phyloP scores from a whole-genome alignment of 257 asterid genomes.

The Scutellaria barbata region DNA sequence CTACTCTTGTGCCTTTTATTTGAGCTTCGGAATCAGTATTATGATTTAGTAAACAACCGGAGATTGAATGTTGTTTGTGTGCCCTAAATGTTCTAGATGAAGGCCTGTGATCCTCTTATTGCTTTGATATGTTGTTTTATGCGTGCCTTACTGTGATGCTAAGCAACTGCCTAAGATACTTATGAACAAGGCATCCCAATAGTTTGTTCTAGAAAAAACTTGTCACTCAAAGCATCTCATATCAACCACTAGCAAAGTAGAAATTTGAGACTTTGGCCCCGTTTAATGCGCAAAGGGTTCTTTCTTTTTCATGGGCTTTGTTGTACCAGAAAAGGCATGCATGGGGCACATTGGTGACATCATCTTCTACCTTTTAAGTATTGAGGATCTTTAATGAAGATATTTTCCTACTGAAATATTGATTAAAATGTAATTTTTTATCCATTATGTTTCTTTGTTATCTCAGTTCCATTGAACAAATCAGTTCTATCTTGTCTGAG shows the following conservation, averaged over 20 bases:
- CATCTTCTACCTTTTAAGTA: too few species aligned
- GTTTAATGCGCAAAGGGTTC: too few species aligned
- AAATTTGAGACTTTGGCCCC: too few species aligned
- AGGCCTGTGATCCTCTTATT: neutral
- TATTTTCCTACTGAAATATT: too few species aligned
- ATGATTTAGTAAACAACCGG: slow-evolving; percentile 1
- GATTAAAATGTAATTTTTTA: too few species aligned
- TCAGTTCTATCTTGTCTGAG: too few species aligned
- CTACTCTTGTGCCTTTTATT: neutral
- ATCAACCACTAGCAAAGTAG: neutral
- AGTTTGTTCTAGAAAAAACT: neutral
- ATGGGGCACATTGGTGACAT: neutral
- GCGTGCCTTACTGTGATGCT: slow-evolving; percentile 2
- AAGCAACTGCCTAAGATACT: slow-evolving; percentile 2
- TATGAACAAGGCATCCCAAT: neutral
- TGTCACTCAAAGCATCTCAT: neutral
- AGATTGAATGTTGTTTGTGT: neutral
- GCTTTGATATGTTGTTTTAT: neutral
- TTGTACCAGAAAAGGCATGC: too few species aligned
- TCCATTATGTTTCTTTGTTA: too few species aligned
- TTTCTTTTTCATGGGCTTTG: too few species aligned
- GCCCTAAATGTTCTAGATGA: neutral
- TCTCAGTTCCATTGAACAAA: too few species aligned
- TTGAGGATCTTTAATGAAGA: neutral
- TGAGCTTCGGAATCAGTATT: neutral